Conservation (phyloP, 345 rosid genomes). For the Cardamine occulta region DNA sequence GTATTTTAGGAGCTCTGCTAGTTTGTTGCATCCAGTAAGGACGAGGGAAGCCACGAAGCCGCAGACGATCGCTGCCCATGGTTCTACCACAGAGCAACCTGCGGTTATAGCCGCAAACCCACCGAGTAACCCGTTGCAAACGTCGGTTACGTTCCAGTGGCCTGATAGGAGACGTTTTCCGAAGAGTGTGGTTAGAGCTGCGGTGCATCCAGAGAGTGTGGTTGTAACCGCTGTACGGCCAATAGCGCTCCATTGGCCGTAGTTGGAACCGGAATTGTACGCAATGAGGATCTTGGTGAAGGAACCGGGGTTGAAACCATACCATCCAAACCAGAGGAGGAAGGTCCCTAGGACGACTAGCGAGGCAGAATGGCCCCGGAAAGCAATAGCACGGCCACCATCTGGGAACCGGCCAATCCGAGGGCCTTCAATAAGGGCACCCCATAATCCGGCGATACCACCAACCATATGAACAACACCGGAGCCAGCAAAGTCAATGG, state of each 20-base stretch:
- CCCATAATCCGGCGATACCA: slow-evolving; percentile 82
- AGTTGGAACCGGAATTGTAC: slow-evolving; percentile 44
- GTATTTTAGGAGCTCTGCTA: slow-evolving; percentile 59
- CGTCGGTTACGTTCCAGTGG: slow-evolving; percentile 92
- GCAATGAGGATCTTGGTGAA: slow-evolving; percentile 53
- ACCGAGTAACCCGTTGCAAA: slow-evolving; percentile 87
- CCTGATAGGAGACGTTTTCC: slow-evolving; percentile 74
- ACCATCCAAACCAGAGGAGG: slow-evolving; percentile 87
- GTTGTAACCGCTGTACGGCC: slow-evolving; percentile 95
- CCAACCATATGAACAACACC: slow-evolving; percentile 86
- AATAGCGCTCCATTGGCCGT: slow-evolving; percentile 85
- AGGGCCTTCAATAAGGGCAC: slow-evolving; percentile 79
- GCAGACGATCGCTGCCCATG: slow-evolving; percentile 89
- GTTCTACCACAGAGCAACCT: slow-evolving; percentile 88
- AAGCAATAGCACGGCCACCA: slow-evolving; percentile 44
- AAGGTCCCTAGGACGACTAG: slow-evolving; percentile 78
- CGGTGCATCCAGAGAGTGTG: slow-evolving; percentile 84
- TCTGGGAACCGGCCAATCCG: slow-evolving; percentile 65
- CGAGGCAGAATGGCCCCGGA: slow-evolving; percentile 74
- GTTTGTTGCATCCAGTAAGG: slow-evolving; percentile 70
- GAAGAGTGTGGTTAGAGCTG: slow-evolving; percentile 88
- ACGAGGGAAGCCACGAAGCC: slow-evolving; percentile 83
- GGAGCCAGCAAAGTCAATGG: slow-evolving; percentile 79
- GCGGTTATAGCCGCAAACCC: slow-evolving; percentile 90
- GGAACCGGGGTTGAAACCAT: slow-evolving; percentile 79